Evolutionary conservation across 345 rosid species (phyloP).

Genomic region (Corchorus capsularis): DNA sequence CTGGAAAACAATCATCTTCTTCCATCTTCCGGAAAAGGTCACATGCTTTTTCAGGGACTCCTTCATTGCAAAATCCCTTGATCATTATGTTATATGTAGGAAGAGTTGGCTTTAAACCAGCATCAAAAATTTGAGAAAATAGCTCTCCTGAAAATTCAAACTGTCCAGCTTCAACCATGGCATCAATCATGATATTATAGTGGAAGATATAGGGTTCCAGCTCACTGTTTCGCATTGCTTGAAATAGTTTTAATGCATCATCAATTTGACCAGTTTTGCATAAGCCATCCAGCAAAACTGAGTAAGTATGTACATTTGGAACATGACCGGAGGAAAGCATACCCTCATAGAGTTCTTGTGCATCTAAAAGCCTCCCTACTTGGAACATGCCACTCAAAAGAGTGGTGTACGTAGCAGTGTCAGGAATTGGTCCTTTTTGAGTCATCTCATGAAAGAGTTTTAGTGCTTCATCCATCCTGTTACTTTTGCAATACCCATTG

Average conservation of each 20-base stretch:
- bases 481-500: constrained; percentile 17
- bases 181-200: constrained; percentile 13
- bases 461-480: constrained; percentile 15
- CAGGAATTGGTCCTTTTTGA: constrained; percentile 4
- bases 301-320: constrained; percentile 5
- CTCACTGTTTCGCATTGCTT: constrained; percentile 10
- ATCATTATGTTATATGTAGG: constrained; percentile 13
- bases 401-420: constrained; percentile 15
- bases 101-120: constrained; percentile 8
- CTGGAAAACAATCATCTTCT: constrained; percentile 9
- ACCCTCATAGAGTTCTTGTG: constrained; percentile 6
- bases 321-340: constrained; percentile 9
- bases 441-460: constrained; percentile 21
- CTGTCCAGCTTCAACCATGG: constrained; percentile 4
- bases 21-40: constrained; percentile 16
- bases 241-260: constrained; percentile 6
- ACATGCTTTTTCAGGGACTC: constrained; percentile 2
- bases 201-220: constrained; percentile 5
- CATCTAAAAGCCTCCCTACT: constrained; percentile 17
- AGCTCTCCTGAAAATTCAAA: constrained; percentile 5
- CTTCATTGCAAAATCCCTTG: constrained; percentile 14
- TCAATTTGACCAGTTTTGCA: constrained; percentile 16
- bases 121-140: neutral
- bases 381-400: constrained; percentile 16
- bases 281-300: constrained; percentile 15